phyloP scores from a whole-genome alignment of 2,329 filamentous ascomycete genomes.

The Xylaria sp. region DNA sequence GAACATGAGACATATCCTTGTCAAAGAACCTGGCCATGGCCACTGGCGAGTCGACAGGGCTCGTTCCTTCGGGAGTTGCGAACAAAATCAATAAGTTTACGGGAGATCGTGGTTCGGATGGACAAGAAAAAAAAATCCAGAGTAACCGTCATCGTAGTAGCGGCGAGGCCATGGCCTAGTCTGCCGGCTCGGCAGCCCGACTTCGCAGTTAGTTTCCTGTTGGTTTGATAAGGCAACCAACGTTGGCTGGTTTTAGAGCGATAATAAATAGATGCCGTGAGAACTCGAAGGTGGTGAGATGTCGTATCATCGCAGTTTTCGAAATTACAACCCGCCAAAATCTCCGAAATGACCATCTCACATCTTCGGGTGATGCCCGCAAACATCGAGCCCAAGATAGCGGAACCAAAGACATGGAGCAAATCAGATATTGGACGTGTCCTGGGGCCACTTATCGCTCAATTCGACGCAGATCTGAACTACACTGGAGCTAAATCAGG shows the following conservation, averaged over 20 bases:
- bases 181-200: conserved; percentile 11
- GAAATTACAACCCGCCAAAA: conserved; percentile 6
- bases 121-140: neutral
- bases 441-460: conserved; percentile 28
- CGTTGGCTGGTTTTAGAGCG: neutral
- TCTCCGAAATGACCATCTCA: conserved; percentile 28
- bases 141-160: conserved; percentile 4
- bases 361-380: conserved; percentile 11
- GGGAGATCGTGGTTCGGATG: neutral
- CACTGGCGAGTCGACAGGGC: neutral
- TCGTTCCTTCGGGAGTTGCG: conserved; percentile 13
- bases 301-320: conserved; percentile 4
- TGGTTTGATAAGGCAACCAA: conserved; percentile 8
- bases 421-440: conserved; percentile 22
- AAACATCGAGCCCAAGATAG: conserved; percentile 18
- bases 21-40: neutral
- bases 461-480: conserved; percentile 27
- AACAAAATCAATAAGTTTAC: neutral
- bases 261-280: conserved; percentile 25
- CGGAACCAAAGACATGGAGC: conserved; percentile 19
- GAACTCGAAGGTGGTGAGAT: no score
- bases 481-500: conserved; percentile 31
- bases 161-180: conserved; percentile 1
- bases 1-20: conserved; percentile 21
- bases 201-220: neutral